Percentiles rank a stretch among this genome's conserved stretches.
Conservation (phyloP, 73 alveolate genomes). For the Uronychia binucleata region DNA sequence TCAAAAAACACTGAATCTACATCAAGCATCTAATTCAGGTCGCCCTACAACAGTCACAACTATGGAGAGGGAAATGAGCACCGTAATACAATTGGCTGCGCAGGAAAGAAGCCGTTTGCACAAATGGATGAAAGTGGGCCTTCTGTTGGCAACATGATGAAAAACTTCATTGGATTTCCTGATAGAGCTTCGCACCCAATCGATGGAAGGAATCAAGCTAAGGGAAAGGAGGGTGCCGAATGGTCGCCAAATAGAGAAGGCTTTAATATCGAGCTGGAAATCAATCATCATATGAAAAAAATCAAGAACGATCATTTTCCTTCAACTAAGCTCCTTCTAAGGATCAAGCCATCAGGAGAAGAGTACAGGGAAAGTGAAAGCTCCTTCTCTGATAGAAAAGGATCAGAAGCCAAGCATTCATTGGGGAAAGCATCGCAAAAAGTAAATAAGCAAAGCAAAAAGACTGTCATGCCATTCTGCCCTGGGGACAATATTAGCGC, state of each 20-base stretch:
- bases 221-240: not conserved
- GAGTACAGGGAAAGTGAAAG: not conserved
- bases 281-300: not conserved
- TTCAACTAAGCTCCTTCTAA: not conserved
- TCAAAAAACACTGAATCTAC: not conserved
- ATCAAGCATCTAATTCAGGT: not conserved
- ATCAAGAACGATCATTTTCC: not conserved
- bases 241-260: not conserved
- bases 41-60: not conserved
- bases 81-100: no score
- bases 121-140: no score
- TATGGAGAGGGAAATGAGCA: not conserved
- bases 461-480: no score
- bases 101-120: no score
- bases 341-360: not conserved
- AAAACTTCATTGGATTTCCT: no score
- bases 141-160: no score
- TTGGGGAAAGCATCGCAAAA: no score
- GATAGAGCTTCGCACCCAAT: no score
- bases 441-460: no score
- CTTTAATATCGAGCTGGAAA: not conserved
- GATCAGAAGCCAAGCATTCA: not conserved
- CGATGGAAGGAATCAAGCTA: no score
- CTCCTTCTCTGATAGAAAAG: no score
- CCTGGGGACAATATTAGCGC: no score